Evolutionary conservation across 129 eudicot species (phyloP).

Genomic region (Artemisia argyi): DNA sequence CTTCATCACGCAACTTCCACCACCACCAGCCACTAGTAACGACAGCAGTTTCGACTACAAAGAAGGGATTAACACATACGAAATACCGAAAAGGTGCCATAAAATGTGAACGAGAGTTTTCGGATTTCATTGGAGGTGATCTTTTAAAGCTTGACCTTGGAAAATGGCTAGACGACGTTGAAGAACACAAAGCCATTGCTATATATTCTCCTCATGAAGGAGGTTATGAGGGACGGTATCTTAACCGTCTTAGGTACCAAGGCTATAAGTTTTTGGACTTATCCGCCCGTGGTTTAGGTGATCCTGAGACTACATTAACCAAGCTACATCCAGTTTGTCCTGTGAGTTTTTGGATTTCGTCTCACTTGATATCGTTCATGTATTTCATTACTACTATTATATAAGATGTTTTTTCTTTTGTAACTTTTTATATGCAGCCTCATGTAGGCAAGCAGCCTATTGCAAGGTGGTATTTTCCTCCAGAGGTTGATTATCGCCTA

Average conservation of each 20-base stretch:
- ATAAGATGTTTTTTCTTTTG: no score
- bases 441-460: slow-evolving; percentile 95
- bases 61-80: slow-evolving; percentile 8
- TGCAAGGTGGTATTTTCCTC: slow-evolving; percentile 95
- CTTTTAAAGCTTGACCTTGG: slow-evolving; percentile 80
- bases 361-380: background rate
- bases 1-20: slow-evolving; percentile 27
- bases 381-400: background rate
- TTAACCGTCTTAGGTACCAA: slow-evolving; percentile 67
- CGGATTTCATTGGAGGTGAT: slow-evolving; percentile 94
- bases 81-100: slow-evolving; percentile 23
- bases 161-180: slow-evolving; percentile 79
- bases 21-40: slow-evolving; percentile 14
- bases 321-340: slow-evolving; percentile 97
- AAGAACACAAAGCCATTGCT: slow-evolving; percentile 91
- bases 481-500: slow-evolving; percentile 96
- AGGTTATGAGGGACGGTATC: slow-evolving; percentile 89
- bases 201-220: slow-evolving; percentile 94
- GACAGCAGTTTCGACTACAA: slow-evolving; percentile 8
- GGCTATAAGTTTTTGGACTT: slow-evolving; percentile 81
- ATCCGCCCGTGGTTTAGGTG: slow-evolving; percentile 91
- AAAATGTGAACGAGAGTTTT: slow-evolving; percentile 49
- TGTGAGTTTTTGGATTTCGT: slow-evolving; percentile 41
- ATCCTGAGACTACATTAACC: slow-evolving; percentile 89
- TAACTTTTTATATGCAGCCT: slow-evolving; percentile 53